Conservation (phyloP, 2,329 filamentous ascomycete species). For the Colletotrichum sp. region DNA sequence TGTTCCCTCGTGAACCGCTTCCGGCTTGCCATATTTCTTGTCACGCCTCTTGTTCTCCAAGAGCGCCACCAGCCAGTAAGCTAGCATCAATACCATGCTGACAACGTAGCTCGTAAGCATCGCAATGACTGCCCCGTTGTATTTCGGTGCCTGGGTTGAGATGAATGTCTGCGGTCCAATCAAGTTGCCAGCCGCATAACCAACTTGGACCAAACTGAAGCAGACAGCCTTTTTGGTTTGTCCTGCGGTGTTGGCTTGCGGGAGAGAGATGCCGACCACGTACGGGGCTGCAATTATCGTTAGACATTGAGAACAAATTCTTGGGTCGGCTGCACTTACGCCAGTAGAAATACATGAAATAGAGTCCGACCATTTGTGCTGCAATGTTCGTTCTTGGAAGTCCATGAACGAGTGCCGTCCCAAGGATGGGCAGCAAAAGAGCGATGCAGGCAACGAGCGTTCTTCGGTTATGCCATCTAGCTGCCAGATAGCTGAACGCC, state of each 20-base stretch:
- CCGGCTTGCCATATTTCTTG: neutral
- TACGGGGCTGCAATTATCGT: constrained; percentile 12
- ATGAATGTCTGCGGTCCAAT: constrained; percentile 46
- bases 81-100: neutral
- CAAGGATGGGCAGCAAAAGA: neutral
- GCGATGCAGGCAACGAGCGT: constrained; percentile 29
- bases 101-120: constrained; percentile 21
- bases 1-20: neutral
- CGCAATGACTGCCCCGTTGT: constrained; percentile 32
- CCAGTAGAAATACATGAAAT: neutral
- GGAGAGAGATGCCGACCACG: neutral
- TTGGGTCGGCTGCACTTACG: neutral
- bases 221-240: constrained; percentile 46
- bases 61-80: neutral
- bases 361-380: neutral
- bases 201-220: constrained; percentile 51
- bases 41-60: neutral
- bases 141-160: constrained; percentile 34
- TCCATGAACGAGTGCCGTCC: neutral
- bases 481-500: constrained; percentile 34
- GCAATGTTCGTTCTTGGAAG: neutral
- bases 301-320: constrained; percentile 6
- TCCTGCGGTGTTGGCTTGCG: constrained; percentile 35
- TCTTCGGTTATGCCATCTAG: neutral
- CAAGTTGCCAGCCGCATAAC: constrained; percentile 45